phyloP scores from a whole-genome alignment of 306 rosid species.

The Psophocarpus tetragonolobus region DNA sequence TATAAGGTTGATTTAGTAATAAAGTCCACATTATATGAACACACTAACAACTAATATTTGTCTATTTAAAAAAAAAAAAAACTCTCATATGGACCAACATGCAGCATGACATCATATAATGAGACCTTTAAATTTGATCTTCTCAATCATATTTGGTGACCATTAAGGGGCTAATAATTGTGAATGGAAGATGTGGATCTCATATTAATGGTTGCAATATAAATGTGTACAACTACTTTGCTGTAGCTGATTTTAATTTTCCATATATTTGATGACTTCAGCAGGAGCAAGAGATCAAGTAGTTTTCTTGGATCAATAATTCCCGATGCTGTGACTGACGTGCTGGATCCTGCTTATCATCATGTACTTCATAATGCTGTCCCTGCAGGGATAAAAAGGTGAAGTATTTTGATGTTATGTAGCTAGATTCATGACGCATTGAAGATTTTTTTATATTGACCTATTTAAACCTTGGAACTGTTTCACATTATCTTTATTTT shows the following conservation, averaged over 20 bases:
- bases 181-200: background rate
- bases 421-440: background rate
- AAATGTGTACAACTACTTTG: constrained; percentile 1
- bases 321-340: constrained; percentile 72
- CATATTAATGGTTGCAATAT: constrained; percentile 1
- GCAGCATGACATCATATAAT: constrained; percentile 19
- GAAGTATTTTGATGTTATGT: constrained; percentile 27
- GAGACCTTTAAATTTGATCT: constrained; percentile 7
- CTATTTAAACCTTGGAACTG: constrained; percentile 2
- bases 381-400: constrained; percentile 91
- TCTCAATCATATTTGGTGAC: background rate
- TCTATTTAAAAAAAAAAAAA: too few species aligned
- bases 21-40: too few species aligned
- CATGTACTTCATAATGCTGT: constrained; percentile 75
- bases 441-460: background rate
- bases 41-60: too few species aligned
- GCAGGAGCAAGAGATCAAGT: constrained; percentile 69
- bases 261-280: constrained; percentile 24
- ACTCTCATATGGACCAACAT: background rate
- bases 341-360: constrained; percentile 79
- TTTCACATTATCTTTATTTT: background rate
- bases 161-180: background rate
- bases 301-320: constrained; percentile 84
- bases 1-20: too few species aligned
- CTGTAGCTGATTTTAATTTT: constrained; percentile 16